These are phyloP conservation scores for Plasmopara viticola DNA, from an alignment of 352 stramenopile species.

Conservation along the genomic window DNA sequence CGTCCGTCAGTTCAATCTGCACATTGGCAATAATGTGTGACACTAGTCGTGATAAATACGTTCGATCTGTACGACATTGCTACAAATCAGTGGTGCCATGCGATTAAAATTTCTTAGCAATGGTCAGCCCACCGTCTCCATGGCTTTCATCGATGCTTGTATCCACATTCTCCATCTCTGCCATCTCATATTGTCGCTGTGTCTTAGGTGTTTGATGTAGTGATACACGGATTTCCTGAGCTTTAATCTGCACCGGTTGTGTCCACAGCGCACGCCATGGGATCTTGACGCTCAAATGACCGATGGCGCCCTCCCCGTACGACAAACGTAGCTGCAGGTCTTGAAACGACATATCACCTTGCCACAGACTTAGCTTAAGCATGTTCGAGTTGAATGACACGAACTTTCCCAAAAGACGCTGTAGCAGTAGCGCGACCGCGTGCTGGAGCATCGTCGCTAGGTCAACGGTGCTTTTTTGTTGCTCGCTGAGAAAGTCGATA, in stretches of 20 bases:
- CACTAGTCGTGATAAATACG: slow-evolving; percentile 76
- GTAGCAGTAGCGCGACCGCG: slow-evolving; percentile 74
- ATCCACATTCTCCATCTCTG: slow-evolving; percentile 14
- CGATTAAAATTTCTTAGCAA: slow-evolving; percentile 3
- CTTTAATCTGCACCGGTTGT: slow-evolving; percentile 73
- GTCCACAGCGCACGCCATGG: slow-evolving; percentile 82
- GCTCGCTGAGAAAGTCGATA: too few species aligned
- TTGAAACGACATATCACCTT: slow-evolving; percentile 79
- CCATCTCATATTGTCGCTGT: slow-evolving; percentile 6
- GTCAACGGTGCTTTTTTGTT: neutral
- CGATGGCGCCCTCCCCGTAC: slow-evolving; percentile 73
- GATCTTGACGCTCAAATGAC: slow-evolving; percentile 76
- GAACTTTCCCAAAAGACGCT: slow-evolving; percentile 85
- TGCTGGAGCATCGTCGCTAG: slow-evolving; percentile 66
- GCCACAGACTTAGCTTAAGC: slow-evolving; percentile 80
- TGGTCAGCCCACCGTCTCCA: slow-evolving; percentile 24
- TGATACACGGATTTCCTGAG: slow-evolving; percentile 60
- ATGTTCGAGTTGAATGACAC: slow-evolving; percentile 83
- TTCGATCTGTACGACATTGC: slow-evolving; percentile 39
- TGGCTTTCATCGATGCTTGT: slow-evolving; percentile 31
- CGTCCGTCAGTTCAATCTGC: slow-evolving; percentile 76
- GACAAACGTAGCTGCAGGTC: slow-evolving; percentile 73
- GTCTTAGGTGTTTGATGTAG: slow-evolving; percentile 50
- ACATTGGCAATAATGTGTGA: slow-evolving; percentile 84
- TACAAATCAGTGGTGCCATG: slow-evolving; percentile 2